These are phyloP conservation scores for Aspergillus luchuensis DNA, from an alignment of 2,329 filamentous ascomycete species.

Conservation along the genomic window DNA sequence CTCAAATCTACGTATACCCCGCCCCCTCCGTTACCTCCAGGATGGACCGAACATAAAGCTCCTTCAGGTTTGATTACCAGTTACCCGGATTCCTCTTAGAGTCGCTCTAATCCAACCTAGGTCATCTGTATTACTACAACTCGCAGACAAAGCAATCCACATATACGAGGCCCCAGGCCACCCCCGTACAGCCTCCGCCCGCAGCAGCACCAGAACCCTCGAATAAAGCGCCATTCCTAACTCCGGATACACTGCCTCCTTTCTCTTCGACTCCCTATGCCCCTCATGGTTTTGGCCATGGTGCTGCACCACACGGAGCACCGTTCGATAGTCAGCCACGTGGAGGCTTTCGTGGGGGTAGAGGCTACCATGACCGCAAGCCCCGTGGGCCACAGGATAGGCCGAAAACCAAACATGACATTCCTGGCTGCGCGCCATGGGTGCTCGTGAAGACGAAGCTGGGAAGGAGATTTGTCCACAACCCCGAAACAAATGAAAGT, in stretches of 20 bases:
- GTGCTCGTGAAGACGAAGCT: conserved; percentile 90
- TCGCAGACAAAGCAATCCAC: conserved; percentile 80
- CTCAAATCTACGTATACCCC: conserved; percentile 76
- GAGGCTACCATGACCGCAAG: conserved; percentile 61
- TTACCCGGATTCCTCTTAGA: conserved; percentile 9
- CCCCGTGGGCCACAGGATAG: conserved; percentile 73
- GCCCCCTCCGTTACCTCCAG: conserved; percentile 68
- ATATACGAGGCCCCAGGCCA: conserved; percentile 70
- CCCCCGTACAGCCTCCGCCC: conserved; percentile 26
- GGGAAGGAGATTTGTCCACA: conserved; percentile 86
- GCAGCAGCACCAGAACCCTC: conserved; percentile 47
- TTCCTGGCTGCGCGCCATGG: conserved; percentile 85
- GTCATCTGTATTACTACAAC: conserved; percentile 89
- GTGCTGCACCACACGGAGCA: conserved; percentile 17
- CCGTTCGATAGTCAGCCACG: conserved; percentile 44
- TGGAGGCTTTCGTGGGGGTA: conserved; percentile 53
- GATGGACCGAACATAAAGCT: conserved; percentile 93
- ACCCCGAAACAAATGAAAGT: conserved; percentile 80
- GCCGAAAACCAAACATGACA: conserved; percentile 75
- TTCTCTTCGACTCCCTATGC: conserved; percentile 42
- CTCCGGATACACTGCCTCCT: conserved; percentile 36
- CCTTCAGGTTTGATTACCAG: conserved; percentile 62
- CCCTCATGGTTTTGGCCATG: conserved; percentile 24
- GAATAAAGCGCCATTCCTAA: conserved; percentile 34
- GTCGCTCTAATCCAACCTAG: conserved; percentile 43